These are phyloP conservation scores for Verticillium zaregamsianum DNA, from an alignment of 2,329 filamentous ascomycete genomes.

Conservation along the genomic window DNA sequence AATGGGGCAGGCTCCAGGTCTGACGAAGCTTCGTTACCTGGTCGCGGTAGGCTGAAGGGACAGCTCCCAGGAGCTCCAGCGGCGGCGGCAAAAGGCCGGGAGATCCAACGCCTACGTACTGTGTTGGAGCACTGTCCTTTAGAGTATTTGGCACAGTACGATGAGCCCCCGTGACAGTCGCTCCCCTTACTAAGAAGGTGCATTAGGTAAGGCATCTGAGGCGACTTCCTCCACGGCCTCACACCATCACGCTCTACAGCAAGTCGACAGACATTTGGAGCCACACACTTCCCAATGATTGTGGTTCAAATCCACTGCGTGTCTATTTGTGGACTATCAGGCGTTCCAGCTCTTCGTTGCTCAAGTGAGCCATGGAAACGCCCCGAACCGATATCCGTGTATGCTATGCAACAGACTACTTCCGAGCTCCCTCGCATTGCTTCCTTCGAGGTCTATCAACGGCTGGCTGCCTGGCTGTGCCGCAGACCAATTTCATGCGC, in stretches of 20 bases:
- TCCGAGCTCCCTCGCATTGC: background rate
- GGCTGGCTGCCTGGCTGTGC: no score
- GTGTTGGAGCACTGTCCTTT: background rate
- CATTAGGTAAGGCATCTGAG: no score
- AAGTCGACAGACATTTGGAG: no score
- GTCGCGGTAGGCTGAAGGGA: constrained; percentile 12
- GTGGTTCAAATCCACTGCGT: no score
- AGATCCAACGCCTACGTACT: background rate
- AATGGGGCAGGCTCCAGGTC: constrained; percentile 21
- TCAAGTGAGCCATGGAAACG: background rate
- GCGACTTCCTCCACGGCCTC: no score
- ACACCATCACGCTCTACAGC: no score
- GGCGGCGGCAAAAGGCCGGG: background rate
- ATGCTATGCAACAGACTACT: background rate
- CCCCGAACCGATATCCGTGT: background rate
- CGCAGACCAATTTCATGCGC: background rate
- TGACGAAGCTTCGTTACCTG: constrained; percentile 22
- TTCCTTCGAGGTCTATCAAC: background rate
- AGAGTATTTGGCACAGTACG: background rate
- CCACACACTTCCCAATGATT: no score
- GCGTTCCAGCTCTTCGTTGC: background rate
- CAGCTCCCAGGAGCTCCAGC: constrained; percentile 13
- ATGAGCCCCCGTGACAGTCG: background rate
- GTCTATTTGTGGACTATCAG: background rate
- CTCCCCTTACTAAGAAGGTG: background rate